Base-by-base conservation (phyloP, 495 filamentous ascomycete genomes). In the Cercophora scortea region DNA sequence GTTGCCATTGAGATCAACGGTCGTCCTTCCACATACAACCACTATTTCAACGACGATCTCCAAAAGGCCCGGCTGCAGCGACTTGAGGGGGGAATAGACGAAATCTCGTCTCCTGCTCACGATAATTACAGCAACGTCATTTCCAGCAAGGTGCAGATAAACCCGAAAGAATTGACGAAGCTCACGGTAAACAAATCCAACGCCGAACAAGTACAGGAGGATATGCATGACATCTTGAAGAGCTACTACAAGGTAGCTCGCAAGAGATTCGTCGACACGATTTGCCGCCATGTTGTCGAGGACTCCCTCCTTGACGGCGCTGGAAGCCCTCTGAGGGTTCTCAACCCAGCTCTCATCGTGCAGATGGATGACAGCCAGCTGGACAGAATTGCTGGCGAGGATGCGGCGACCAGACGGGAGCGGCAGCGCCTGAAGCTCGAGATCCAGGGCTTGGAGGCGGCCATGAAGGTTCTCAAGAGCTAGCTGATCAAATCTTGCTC, bases 181-280 rank as follows among this genome's bases (percentile, higher is more conserved):
- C 17, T 66, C 1, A 45, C 49, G 4, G 45, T 58, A 44, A 59
- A 67, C 42, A 75, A 74, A 60, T 70, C 61, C 53, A 86, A 82
- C 50, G 49, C 52, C 0, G 63, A 77, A 0, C 66, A 78, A n/a
- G 67, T 67, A 3, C 56, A 72, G 8, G 64, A 75, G 43, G 72
- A 80, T 0, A 71, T 86, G 7, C 79, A 85, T 44, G 78, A 86
- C 52, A 74, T 77, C 13, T 62, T 86, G 1, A 49, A 74, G 43
- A 65, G 74, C 2, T 87, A 87, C 59, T 86, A 87, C 66, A 76
- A 78, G 42, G 78, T 85, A 0, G 72, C 79, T 0, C 64, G 57
- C 16, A 78, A 77, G 50, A 67, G 76, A 1, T 83, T 86, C 46
- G 69, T 82, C 8, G 82, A 86, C 49, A 71, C 64, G 49, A 62